Evolutionary conservation across 345 rosid genomes (phyloP), one percentile per base, ranked within the genome.

Genomic region (Citropsis articulata): DNA sequence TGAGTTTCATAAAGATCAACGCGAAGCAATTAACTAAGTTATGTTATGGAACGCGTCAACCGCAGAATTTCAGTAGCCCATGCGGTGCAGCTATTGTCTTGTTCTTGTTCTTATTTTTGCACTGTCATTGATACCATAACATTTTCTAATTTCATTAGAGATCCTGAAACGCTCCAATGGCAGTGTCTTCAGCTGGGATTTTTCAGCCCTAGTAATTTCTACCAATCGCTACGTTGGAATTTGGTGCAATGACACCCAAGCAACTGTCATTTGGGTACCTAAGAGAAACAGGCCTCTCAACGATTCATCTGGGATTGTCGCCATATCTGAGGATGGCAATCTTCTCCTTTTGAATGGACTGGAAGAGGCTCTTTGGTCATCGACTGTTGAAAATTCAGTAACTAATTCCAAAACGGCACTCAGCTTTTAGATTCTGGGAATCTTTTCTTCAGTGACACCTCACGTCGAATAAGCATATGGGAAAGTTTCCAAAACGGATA

Each of bases 401-500:
- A 53, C 33, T 21, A 77, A 45, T 1, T 1, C 50, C 3, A 13
- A 81, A 71, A 65, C 83, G 5, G 80, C 67, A 85, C 88, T 48
- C 82, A 63, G 73, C 84, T 86, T 71, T 65, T 66, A 25, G 88
- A 77, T 69, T 61, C 80, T 6, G 91, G 90, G 64, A 84, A 88
- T 36, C 84, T 88, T 8, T 72, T 84, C 10, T 61, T 86, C 78
- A 36, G 24, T 33, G 76, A 76, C 21, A 48, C 7, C 36, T 21
- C 10, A 16, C 73, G 42, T 19, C 81, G 82, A 40, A 75, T 7
- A 6, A 82, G 2, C 48, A 4, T 84, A 0, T 89, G 98, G 96
- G 87, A 89, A 75, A 93, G 96, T 78, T 91, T 87, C 50, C 78
- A 78, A 70, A 69, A 88, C 78, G 0, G 78, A 87, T 71, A 64